phyloP scores from a whole-genome alignment of 257 asterid genomes.

The Ophiorrhiza pumila region DNA sequence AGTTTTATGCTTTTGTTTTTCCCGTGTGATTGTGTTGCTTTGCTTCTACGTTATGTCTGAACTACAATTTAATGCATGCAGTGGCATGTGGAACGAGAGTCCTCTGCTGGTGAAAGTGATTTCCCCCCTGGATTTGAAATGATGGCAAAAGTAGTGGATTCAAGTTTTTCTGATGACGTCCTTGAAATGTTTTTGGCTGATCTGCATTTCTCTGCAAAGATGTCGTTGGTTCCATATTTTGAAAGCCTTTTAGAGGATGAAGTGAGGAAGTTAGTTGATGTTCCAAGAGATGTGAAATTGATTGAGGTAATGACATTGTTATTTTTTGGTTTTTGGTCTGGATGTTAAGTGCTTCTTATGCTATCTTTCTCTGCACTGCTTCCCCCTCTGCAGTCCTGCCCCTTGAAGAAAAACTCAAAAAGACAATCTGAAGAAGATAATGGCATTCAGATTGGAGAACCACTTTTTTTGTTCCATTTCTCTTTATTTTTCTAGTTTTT shows the following conservation, averaged over 20 bases:
- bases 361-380: neutral
- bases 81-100: conserved; percentile 46
- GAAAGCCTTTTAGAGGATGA: conserved; percentile 55
- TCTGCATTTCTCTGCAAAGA: conserved; percentile 64
- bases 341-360: neutral
- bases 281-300: conserved; percentile 23
- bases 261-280: conserved; percentile 47
- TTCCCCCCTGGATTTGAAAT: conserved; percentile 84
- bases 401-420: neutral
- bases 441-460: too few species aligned
- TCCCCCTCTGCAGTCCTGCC: neutral
- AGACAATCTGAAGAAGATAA: neutral
- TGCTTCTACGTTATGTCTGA: conserved; percentile 25
- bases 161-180: conserved; percentile 34
- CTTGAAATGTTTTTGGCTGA: conserved; percentile 56
- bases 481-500: neutral
- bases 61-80: conserved; percentile 32
- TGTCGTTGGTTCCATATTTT: conserved; percentile 42
- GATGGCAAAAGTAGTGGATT: conserved; percentile 30
- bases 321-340: neutral
- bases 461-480: neutral
- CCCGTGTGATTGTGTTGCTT: conserved; percentile 18
- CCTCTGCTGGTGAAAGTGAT: conserved; percentile 48
- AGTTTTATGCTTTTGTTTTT: conserved; percentile 24
- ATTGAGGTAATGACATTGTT: conserved; percentile 39